Evolutionary conservation across 352 stramenopile species (phyloP).

Genomic region (Pythium brachiatum): DNA sequence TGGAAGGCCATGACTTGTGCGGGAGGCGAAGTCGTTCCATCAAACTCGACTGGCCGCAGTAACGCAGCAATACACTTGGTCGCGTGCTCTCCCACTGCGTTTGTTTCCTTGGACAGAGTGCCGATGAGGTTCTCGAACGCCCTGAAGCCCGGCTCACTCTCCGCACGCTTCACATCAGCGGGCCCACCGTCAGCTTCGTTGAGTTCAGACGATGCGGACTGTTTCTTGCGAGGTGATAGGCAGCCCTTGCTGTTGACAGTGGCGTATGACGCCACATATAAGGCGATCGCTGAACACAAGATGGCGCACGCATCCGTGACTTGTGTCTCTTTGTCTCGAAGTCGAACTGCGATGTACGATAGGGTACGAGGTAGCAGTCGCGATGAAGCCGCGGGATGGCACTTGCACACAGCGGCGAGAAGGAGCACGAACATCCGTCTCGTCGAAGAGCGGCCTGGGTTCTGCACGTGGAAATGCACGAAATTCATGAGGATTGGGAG

Average conservation of each 20-base stretch:
- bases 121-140: constrained; percentile 39
- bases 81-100: constrained; percentile 44
- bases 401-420: constrained; percentile 50
- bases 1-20: constrained; percentile 29
- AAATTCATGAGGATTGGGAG: too few relatives aligned
- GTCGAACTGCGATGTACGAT: constrained; percentile 40
- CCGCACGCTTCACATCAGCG: neutral
- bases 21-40: constrained; percentile 39
- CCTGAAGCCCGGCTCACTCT: neutral
- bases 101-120: constrained; percentile 40
- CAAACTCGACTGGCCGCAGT: constrained; percentile 50
- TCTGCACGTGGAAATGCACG: too few relatives aligned
- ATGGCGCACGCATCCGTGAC: constrained; percentile 57
- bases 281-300: constrained; percentile 42
- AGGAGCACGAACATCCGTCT: constrained; percentile 60
- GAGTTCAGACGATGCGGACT: neutral
- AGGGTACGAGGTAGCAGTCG: constrained; percentile 46
- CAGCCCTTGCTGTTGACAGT: constrained; percentile 16
- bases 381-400: constrained; percentile 29
- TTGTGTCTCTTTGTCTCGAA: constrained; percentile 54
- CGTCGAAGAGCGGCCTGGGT: constrained; percentile 49
- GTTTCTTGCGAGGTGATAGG: constrained; percentile 17
- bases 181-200: neutral
- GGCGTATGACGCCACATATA: constrained; percentile 39
- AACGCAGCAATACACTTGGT: constrained; percentile 47